These are phyloP conservation scores for Cryptosporidium sp. DNA, from an alignment of 169 alveolate genomes.

Conservation along the genomic window DNA sequence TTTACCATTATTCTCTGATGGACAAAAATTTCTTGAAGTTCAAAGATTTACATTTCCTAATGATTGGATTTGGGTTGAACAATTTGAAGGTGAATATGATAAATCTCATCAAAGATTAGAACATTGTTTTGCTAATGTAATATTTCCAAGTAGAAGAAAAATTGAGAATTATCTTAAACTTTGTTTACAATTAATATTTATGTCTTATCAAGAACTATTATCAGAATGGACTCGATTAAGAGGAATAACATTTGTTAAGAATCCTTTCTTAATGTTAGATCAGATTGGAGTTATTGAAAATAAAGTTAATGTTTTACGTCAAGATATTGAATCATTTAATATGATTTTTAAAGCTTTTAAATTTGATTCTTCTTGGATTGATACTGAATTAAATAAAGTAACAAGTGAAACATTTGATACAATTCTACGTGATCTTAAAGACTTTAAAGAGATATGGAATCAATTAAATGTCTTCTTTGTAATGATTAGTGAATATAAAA, in stretches of 20 bases:
- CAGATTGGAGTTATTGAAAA: slow-evolving; percentile 40
- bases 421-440: slow-evolving; percentile 88
- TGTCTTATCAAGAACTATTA: slow-evolving; percentile 14
- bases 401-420: slow-evolving; percentile 86
- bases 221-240: slow-evolving; percentile 34
- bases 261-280: slow-evolving; percentile 47
- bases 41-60: slow-evolving; percentile 91
- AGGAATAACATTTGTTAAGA: slow-evolving; percentile 47
- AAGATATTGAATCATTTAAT: slow-evolving; percentile 19
- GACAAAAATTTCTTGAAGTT: slow-evolving; percentile 89
- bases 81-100: slow-evolving; percentile 93
- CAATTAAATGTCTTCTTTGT: slow-evolving; percentile 84
- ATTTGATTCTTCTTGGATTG: slow-evolving; percentile 53
- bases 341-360: slow-evolving; percentile 24
- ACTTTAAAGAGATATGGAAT: slow-evolving; percentile 91
- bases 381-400: slow-evolving; percentile 17
- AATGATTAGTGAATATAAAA: slow-evolving; percentile 59
- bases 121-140: slow-evolving; percentile 32
- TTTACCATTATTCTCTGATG: slow-evolving; percentile 90
- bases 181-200: slow-evolving; percentile 17
- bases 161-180: slow-evolving; percentile 28
- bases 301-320: slow-evolving; percentile 17
- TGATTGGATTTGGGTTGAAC: slow-evolving; percentile 93
- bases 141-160: slow-evolving; percentile 36
- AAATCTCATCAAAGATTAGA: slow-evolving; percentile 85